These are phyloP conservation scores for Babesia divergens DNA, from an alignment of 169 alveolate species.

Conservation along the genomic window DNA sequence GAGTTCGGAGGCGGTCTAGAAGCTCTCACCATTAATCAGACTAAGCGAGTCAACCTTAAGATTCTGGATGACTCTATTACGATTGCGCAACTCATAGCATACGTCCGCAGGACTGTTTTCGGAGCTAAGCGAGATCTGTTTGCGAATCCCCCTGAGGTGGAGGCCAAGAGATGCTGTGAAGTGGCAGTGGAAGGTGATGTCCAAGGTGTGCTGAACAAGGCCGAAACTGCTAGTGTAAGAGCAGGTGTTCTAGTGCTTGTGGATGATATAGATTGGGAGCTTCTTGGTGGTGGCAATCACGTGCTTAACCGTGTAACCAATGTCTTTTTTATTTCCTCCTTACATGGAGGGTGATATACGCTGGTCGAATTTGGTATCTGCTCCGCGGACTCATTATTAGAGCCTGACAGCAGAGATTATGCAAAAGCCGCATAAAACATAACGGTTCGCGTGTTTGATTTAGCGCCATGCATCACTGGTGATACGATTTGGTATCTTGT, in stretches of 20 bases:
- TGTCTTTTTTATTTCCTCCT: constrained; percentile 90
- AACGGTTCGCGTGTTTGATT: no score
- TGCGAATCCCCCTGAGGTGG: constrained; percentile 49
- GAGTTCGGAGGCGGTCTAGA: constrained; percentile 62
- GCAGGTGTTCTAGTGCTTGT: constrained; percentile 93
- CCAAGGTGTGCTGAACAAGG: constrained; percentile 14
- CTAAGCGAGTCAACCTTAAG: constrained; percentile 5
- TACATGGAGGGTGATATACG: constrained; percentile 90
- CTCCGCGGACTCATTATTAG: no score
- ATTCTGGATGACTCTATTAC: constrained; percentile 21
- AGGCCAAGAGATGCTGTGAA: constrained; percentile 3
- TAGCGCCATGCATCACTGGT: not conserved
- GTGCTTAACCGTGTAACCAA: constrained; percentile 76
- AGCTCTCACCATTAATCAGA: constrained; percentile 41
- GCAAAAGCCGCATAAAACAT: no score
- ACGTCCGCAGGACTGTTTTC: constrained; percentile 62
- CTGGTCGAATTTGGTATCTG: not conserved
- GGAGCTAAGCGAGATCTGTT: constrained; percentile 70
- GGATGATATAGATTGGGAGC: constrained; percentile 94
- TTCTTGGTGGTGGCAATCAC: constrained; percentile 82
- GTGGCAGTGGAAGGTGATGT: constrained; percentile 60
- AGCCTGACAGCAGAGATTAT: no score
- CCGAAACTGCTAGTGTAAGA: constrained; percentile 49
- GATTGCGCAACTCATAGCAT: constrained; percentile 66
- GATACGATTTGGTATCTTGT: not conserved